A percentile compares a stretch with the other conserved stretches of the same genome.
Conservation (phyloP, 352 stramenopile species). For the Globisporangium viniferum region DNA sequence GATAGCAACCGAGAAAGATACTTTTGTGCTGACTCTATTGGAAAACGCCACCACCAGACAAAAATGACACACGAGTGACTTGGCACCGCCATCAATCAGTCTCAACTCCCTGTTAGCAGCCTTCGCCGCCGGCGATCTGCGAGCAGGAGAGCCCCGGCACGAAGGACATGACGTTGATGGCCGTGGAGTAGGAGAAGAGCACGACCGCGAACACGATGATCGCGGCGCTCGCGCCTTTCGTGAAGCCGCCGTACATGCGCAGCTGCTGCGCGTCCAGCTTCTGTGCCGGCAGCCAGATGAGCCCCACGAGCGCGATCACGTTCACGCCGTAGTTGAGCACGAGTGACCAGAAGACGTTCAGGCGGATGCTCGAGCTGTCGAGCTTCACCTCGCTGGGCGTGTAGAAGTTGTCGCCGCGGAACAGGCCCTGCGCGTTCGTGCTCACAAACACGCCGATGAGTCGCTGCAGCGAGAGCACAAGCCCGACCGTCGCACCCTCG, state of each 20-base stretch:
- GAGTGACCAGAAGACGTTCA: slow-evolving; percentile 16
- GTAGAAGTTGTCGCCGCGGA: slow-evolving; percentile 14
- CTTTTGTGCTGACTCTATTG: not conserved
- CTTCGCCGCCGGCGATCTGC: slow-evolving; percentile 31
- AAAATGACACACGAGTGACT: not conserved
- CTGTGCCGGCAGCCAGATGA: slow-evolving; percentile 42
- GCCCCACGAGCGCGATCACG: slow-evolving; percentile 10
- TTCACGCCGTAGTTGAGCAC: slow-evolving; percentile 19
- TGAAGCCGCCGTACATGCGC: slow-evolving; percentile 63
- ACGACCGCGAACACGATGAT: slow-evolving; percentile 33
- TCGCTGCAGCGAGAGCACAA: slow-evolving; percentile 20
- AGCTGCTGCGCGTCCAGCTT: slow-evolving; percentile 68
- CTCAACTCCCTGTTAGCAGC: slow-evolving; percentile 18
- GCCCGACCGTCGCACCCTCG: slow-evolving; percentile 23
- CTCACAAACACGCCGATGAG: slow-evolving; percentile 18
- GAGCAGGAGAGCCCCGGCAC: slow-evolving; percentile 29
- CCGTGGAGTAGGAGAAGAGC: slow-evolving; percentile 47
- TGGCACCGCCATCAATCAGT: no score
- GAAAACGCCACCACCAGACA: not conserved
- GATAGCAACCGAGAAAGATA: not conserved
- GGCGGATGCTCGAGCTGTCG: slow-evolving; percentile 4
- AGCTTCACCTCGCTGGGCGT: slow-evolving; percentile 9
- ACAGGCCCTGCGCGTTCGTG: slow-evolving; percentile 13
- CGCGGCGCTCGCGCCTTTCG: slow-evolving; percentile 37
- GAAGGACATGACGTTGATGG: slow-evolving; percentile 43